These are phyloP conservation scores for Penicillium nordicum DNA, from an alignment of 2,329 filamentous ascomycete species.

Conservation along the genomic window DNA sequence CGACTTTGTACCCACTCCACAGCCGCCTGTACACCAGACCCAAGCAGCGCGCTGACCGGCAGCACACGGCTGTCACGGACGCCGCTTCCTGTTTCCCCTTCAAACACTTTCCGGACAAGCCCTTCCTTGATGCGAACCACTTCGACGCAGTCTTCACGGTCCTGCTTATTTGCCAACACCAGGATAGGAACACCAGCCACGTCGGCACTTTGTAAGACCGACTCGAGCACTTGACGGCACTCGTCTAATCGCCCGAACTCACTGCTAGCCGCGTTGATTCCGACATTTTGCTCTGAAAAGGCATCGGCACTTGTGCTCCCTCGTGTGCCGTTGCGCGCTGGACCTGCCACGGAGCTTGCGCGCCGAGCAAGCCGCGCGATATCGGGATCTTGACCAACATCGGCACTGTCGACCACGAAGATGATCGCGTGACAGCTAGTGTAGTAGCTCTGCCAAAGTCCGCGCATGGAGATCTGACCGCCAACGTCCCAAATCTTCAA, in stretches of 20 bases:
- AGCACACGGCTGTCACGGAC: slow-evolving; percentile 89
- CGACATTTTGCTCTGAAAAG: slow-evolving; percentile 35
- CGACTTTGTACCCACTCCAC: slow-evolving; percentile 94
- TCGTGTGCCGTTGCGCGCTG: slow-evolving; percentile 10
- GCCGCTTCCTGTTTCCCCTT: slow-evolving; percentile 81
- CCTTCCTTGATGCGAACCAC: slow-evolving; percentile 97
- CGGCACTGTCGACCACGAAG: slow-evolving; percentile 93
- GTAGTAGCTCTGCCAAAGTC: slow-evolving; percentile 96
- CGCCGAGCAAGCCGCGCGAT: slow-evolving; percentile 50
- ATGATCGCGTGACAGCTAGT: slow-evolving; percentile 91
- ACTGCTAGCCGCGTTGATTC: slow-evolving; percentile 36
- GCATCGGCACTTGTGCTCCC: slow-evolving; percentile 9
- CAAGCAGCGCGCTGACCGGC: slow-evolving; percentile 81
- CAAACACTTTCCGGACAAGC: slow-evolving; percentile 89
- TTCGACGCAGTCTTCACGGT: slow-evolving; percentile 94
- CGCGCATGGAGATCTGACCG: slow-evolving; percentile 82
- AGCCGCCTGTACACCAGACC: slow-evolving; percentile 81
- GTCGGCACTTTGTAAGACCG: slow-evolving; percentile 81
- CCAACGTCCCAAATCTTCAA: slow-evolving; percentile 98
- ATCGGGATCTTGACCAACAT: slow-evolving; percentile 76
- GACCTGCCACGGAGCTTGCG: slow-evolving; percentile 26
- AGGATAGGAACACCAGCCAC: slow-evolving; percentile 88
- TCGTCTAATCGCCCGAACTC: slow-evolving; percentile 67
- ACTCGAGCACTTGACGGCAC: slow-evolving; percentile 83
- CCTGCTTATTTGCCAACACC: slow-evolving; percentile 95